Base-by-base conservation (phyloP, 2,329 filamentous ascomycete species). In the Teratosphaeria zuluensis region DNA sequence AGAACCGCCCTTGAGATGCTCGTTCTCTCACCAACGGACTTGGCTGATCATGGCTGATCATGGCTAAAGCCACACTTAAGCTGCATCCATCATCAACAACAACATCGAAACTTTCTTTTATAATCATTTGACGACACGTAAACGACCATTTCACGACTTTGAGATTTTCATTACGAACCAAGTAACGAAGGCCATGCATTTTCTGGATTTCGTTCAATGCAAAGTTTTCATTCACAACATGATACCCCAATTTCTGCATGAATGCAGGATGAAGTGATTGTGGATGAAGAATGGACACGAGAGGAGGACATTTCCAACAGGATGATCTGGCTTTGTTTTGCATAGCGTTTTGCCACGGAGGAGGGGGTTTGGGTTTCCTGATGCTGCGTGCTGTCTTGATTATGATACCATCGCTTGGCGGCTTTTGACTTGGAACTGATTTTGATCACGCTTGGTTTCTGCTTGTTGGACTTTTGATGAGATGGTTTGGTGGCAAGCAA, bases 1-100 rank as follows among this genome's bases (percentile, higher is more conserved):
- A 70, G 56, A 63, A 65, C 55, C 63, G 63, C 14, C 64, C 61
- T 42, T 67, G 51, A 61, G 24, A 2, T 28, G 24, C 24, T 28
- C 24, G 24, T n/a, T n/a, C 24, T 28, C 24, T 28, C 24, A 28
- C 24, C 24, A 28, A 28, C 24, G 24, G 24, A 28, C 24, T 28
- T 28, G 24, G 24, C 24, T 28, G 24, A 28, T 28, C 24, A 28
- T 28, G 24, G 24, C 24, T 28, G 24, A 28, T 28, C 24, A 28
- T 28, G 24, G 24, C 24, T 28, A 28, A 28, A 28, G 24, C 24
- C 24, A 28, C 24, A 28, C 24, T 28, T 28, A 28, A 28, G 24
- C 24, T 21, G 5, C 35, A 12, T 1, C 7, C 35, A 12, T 42
- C 35, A 38, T 38, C 33, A 38, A 38, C 33, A 42, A 14, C 14